A percentile compares a stretch with the other conserved stretches of the same genome.
These are phyloP conservation scores for Capronia coronata DNA, from an alignment of 2,329 filamentous ascomycete genomes.

Conservation along the genomic window DNA sequence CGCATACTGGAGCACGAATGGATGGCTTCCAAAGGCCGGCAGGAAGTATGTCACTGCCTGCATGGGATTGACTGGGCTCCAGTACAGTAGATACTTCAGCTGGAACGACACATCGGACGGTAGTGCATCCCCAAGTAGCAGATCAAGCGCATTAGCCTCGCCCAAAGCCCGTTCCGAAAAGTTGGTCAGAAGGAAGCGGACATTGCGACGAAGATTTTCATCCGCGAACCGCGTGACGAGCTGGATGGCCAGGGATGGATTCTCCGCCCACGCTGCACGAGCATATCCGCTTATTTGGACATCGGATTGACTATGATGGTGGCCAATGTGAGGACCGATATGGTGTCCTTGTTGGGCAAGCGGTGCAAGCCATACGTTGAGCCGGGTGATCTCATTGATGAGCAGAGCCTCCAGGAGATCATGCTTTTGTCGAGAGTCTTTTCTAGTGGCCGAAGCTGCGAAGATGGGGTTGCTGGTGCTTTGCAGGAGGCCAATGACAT, in stretches of 20 bases:
- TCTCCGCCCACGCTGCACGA: slow-evolving; percentile 78
- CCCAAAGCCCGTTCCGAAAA: slow-evolving; percentile 75
- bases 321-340: neutral
- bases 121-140: slow-evolving; percentile 70
- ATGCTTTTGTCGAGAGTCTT: slow-evolving; percentile 69
- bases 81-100: slow-evolving; percentile 88
- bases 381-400: slow-evolving; percentile 73
- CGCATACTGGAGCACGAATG: slow-evolving; percentile 91
- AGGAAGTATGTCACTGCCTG: slow-evolving; percentile 90
- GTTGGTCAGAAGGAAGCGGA: slow-evolving; percentile 72
- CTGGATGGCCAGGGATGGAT: slow-evolving; percentile 79
- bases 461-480: slow-evolving; percentile 55
- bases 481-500: slow-evolving; percentile 64
- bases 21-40: slow-evolving; percentile 82
- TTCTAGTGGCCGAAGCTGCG: slow-evolving; percentile 47
- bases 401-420: slow-evolving; percentile 74
- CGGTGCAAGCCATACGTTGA: slow-evolving; percentile 86
- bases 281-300: slow-evolving; percentile 56
- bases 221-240: slow-evolving; percentile 73
- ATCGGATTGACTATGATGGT: slow-evolving; percentile 7
- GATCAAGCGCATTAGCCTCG: slow-evolving; percentile 73
- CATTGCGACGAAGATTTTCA: slow-evolving; percentile 62
- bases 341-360: slow-evolving; percentile 48
- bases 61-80: slow-evolving; percentile 86
- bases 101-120: slow-evolving; percentile 76